Percentiles rank a stretch among this genome's conserved stretches.
Conservation (phyloP, 169 alveolate species). For the Plasmodium vivax region DNA sequence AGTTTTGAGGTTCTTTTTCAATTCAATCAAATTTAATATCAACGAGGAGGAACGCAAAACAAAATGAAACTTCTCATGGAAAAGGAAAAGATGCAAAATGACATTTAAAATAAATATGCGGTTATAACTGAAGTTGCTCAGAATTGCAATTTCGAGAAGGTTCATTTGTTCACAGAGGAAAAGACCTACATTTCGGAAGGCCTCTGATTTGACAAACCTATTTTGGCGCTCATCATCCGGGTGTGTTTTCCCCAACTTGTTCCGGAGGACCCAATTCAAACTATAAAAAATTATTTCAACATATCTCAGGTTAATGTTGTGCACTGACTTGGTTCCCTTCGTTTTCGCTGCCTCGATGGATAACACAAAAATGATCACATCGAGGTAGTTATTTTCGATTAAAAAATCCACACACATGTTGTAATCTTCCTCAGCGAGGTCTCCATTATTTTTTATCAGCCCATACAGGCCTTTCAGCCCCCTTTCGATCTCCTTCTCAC, state of each 20-base stretch:
- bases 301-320: conserved; percentile 8
- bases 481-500: conserved; percentile 2
- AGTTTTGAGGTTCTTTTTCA: conserved; percentile 29
- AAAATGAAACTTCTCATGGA: conserved; percentile 31
- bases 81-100: conserved; percentile 44
- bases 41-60: neutral
- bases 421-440: conserved; percentile 7
- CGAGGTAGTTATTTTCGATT: conserved; percentile 40
- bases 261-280: conserved; percentile 41
- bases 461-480: conserved; percentile 28
- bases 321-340: neutral
- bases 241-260: neutral
- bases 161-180: conserved; percentile 38
- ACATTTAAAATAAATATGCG: conserved; percentile 31
- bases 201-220: neutral
- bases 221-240: neutral
- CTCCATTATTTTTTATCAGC: conserved; percentile 12
- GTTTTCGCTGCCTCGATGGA: neutral
- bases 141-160: conserved; percentile 24
- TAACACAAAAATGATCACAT: conserved; percentile 15
- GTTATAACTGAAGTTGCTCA: conserved; percentile 33
- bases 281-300: conserved; percentile 63
- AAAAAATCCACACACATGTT: conserved; percentile 5
- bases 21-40: conserved; percentile 36
- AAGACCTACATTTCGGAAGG: conserved; percentile 14